These are phyloP conservation scores for Gautieria morchelliformis DNA, from an alignment of 768 basidiomycete species.

Conservation along the genomic window DNA sequence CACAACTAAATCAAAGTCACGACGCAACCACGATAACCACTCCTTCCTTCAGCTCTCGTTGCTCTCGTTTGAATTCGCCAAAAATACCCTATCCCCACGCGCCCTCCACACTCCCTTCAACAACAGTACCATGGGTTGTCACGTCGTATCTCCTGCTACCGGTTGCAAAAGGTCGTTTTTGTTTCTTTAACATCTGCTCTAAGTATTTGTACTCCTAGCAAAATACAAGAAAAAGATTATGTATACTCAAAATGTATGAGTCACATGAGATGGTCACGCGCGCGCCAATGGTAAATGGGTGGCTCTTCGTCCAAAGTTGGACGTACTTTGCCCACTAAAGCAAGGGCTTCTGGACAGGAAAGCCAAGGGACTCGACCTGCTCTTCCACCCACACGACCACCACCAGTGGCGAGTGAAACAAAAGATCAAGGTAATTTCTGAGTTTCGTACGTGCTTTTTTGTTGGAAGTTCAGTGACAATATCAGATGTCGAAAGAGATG, in stretches of 20 bases:
- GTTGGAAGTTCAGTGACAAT: no score
- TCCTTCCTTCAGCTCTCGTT: constrained; percentile 6
- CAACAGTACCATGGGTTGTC: constrained; percentile 4
- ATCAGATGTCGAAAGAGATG: constrained; percentile 56
- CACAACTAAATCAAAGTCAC: constrained; percentile 37
- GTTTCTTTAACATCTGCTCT: constrained; percentile 5
- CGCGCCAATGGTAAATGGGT: constrained; percentile 37
- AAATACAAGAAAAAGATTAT: not conserved
- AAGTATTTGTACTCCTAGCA: constrained; percentile 7
- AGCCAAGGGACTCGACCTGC: constrained; percentile 30
- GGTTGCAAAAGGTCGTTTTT: constrained; percentile 5
- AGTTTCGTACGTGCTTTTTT: not conserved
- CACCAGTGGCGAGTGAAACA: constrained; percentile 37
- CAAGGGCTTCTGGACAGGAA: constrained; percentile 36
- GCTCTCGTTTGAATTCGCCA: not conserved
- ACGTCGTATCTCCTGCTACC: constrained; percentile 1
- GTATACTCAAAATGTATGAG: not conserved
- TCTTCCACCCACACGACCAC: constrained; percentile 4
- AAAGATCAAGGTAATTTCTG: constrained; percentile 35
- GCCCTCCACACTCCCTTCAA: constrained; percentile 6
- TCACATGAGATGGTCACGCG: not conserved
- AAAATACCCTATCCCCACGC: not conserved
- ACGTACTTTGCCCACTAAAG: constrained; percentile 42
- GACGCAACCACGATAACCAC: constrained; percentile 7
- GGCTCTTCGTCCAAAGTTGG: constrained; percentile 48